Base-by-base conservation (phyloP, 1,139 yeast genomes). In the Lizanozyma gosingica region DNA sequence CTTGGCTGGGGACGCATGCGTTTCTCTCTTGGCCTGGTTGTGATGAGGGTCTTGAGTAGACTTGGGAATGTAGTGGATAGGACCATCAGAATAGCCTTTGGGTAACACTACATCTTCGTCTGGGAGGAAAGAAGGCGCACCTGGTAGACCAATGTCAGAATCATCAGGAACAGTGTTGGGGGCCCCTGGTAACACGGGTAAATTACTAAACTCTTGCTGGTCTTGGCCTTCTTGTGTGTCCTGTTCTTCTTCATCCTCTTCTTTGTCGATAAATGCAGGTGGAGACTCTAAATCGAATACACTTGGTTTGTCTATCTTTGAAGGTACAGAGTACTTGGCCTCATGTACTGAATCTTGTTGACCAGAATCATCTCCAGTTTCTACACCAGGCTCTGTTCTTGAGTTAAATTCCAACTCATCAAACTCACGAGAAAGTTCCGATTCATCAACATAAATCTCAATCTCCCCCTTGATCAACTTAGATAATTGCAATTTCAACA, bases 401-500 rank as follows among this genome's bases (percentile, higher is more conserved):
- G 8, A 9, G 22, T 27, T 17, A 48, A 35, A 4, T 47, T 59
- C 57, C 38, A 62, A 51, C 36, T 59, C 63, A 6, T 49, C 54
- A 22, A 22, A 22, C 29, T 22, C 29, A 6, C 29, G 29, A 22
- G 29, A 22, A 22, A 22, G 29, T 36, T 55, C 60, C 39, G 60
- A 49, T 36, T 63, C 69, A 32, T 55, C 53, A 35, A 59, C 64
- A 17, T 41, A 42, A 14, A 37, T 45, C 34, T 55, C 57, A 3
- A 67, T 50, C 41, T 69, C 67, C 39, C 64, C 67, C 48, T 67
- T 67, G n/a, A 68, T 47, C 40, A 70, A 51, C 44, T 59, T 52
- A 14, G 73, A 58, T 48, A 70, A 60, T 39, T 68, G 70, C 43
- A 51, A 65, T 55, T 70, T 70, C 47, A 67, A 52, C 8, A 60